Conservation (phyloP, 345 rosid genomes). For the Hibiscus mutabilis region DNA sequence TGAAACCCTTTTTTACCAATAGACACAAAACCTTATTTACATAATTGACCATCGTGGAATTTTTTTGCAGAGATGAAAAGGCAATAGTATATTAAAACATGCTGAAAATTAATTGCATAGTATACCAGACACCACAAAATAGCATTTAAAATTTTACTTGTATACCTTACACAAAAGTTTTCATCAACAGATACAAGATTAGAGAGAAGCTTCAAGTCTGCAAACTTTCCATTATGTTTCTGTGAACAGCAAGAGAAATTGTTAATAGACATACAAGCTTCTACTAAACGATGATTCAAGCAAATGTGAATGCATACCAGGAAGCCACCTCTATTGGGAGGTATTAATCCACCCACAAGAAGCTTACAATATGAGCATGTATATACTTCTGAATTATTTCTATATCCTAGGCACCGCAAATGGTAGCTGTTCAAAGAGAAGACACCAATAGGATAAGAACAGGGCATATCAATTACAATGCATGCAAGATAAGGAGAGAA, state of each 20-base stretch:
- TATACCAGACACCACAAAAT: not conserved
- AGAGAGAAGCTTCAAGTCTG: conserved; percentile 32
- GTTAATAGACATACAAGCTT: conserved; percentile 15
- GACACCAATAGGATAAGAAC: conserved; percentile 9
- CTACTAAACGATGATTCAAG: not conserved
- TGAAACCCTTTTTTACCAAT: not conserved
- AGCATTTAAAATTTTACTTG: not conserved
- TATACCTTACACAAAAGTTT: conserved; percentile 39
- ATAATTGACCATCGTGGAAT: not conserved
- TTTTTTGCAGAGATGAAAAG: not conserved
- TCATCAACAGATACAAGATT: conserved; percentile 38
- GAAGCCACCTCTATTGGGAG: conserved; percentile 20
- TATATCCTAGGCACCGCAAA: conserved; percentile 36
- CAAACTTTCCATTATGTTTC: conserved; percentile 30
- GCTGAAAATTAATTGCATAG: not conserved
- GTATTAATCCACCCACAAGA: conserved; percentile 18
- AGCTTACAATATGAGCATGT: conserved; percentile 43
- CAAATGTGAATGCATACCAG: conserved; percentile 33
- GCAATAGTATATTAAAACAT: not conserved
- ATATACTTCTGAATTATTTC: conserved; percentile 19
- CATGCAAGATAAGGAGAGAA: not conserved
- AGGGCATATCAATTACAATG: not conserved
- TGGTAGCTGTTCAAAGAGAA: conserved; percentile 50
- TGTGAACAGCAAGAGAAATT: conserved; percentile 20
- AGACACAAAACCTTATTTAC: not conserved